A percentile compares a stretch with the other conserved stretches of the same genome.
phyloP scores from a whole-genome alignment of 805 yeast species.

The Saccharomycopsis sp. region DNA sequence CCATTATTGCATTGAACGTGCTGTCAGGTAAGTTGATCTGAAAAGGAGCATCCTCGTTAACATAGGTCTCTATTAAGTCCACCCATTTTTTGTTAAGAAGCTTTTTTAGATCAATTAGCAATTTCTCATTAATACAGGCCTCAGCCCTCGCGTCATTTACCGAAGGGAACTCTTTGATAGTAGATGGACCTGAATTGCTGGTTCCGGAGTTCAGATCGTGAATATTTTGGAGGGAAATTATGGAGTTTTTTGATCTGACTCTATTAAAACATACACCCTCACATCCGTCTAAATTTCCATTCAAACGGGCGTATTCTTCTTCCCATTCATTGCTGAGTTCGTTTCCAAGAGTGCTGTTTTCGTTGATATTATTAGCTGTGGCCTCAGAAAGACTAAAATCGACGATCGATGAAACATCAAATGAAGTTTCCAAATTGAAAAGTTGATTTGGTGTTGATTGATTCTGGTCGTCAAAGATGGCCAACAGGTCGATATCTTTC shows the following conservation, averaged over 20 bases:
- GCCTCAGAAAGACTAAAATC: neutral
- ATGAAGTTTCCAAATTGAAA: constrained; percentile 5
- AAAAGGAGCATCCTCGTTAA: constrained; percentile 36
- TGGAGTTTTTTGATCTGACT: neutral
- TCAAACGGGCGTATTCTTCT: neutral
- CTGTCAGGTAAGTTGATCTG: constrained; percentile 44
- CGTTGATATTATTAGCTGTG: neutral
- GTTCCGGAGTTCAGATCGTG: neutral
- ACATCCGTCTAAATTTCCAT: neutral
- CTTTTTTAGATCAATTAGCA: neutral
- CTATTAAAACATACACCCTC: neutral
- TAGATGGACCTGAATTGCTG: too few species aligned
- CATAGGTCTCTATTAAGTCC: constrained; percentile 35
- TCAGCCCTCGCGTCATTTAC: too few species aligned
- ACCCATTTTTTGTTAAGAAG: constrained; percentile 8
- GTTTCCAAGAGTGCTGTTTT: neutral
- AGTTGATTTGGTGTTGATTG: neutral
- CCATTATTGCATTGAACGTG: constrained; percentile 28
- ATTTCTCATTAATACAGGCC: neutral
- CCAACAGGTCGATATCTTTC: neutral
- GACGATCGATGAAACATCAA: constrained; percentile 13
- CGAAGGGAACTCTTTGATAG: too few species aligned
- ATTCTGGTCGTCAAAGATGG: neutral
- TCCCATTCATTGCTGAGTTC: neutral
- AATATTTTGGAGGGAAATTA: neutral